Evolutionary conservation across 805 yeast genomes (phyloP).

Genomic region (Scheffersomyces ergatensis): DNA sequence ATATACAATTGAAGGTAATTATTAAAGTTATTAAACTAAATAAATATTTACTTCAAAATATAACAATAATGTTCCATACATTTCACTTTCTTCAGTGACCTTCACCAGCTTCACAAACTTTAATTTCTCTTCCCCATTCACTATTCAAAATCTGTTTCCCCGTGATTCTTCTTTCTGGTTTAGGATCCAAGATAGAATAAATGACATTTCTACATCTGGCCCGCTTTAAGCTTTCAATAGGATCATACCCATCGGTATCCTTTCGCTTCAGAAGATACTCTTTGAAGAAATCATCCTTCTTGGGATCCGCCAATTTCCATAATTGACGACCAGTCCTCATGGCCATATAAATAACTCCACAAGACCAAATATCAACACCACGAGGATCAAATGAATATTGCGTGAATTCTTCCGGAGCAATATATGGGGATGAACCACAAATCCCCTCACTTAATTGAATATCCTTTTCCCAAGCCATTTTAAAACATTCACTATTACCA

Average conservation of each 20-base stretch:
- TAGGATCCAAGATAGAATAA: slow-evolving; percentile 90
- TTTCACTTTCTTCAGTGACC: slow-evolving; percentile 9
- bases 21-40: too few relatives aligned
- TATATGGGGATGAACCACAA: slow-evolving; percentile 85
- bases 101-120: slow-evolving; percentile 71
- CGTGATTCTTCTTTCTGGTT: slow-evolving; percentile 81
- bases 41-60: too few relatives aligned
- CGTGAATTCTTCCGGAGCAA: slow-evolving; percentile 84
- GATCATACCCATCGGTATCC: slow-evolving; percentile 84
- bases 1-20: too few relatives aligned
- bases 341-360: slow-evolving; percentile 91
- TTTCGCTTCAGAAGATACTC: slow-evolving; percentile 76
- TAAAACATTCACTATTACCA: slow-evolving; percentile 80
- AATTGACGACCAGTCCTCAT: slow-evolving; percentile 93
- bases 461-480: slow-evolving; percentile 79
- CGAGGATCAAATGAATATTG: slow-evolving; percentile 73
- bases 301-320: slow-evolving; percentile 78
- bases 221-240: slow-evolving; percentile 80
- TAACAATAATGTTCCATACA: too few relatives aligned
- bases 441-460: slow-evolving; percentile 72
- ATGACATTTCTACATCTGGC: slow-evolving; percentile 91
- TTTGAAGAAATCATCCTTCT: slow-evolving; percentile 76
- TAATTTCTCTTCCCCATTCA: slow-evolving; percentile 94
- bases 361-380: slow-evolving; percentile 85
- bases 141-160: slow-evolving; percentile 85